Evolutionary conservation across 305 asterid genomes (phyloP).

Genomic region (Solanum aculeatissimum): DNA sequence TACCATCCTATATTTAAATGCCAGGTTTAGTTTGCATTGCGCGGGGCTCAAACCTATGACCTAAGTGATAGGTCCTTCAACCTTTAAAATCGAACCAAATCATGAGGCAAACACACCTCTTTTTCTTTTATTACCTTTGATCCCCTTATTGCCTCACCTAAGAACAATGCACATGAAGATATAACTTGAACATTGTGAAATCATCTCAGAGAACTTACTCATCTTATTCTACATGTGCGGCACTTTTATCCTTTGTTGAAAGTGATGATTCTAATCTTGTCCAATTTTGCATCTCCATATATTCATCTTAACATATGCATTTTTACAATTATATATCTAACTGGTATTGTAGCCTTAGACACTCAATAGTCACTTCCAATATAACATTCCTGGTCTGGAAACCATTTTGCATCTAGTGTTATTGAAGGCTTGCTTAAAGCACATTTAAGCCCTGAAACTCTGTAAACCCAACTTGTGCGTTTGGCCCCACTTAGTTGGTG

Average conservation of each 20-base stretch:
- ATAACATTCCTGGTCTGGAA: neutral
- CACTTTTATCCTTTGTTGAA: neutral
- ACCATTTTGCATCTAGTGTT: neutral
- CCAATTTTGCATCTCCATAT: neutral
- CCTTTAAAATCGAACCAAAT: neutral
- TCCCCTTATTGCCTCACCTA: neutral
- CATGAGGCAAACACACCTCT: neutral
- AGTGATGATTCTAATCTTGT: neutral
- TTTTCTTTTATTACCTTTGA: neutral
- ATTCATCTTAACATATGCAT: neutral
- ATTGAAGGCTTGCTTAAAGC: neutral
- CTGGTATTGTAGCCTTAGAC: neutral
- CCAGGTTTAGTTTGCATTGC: neutral
- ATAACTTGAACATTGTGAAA: neutral
- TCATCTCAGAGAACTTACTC: neutral
- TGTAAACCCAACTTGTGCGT: neutral
- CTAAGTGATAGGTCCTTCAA: neutral
- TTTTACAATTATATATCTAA: neutral
- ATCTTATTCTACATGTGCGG: neutral
- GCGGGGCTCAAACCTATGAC: neutral
- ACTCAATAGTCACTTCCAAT: neutral
- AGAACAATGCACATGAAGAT: neutral
- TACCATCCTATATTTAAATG: neutral
- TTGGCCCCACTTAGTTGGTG: neutral
- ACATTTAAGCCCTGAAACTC: neutral